Percentiles rank a stretch among this genome's conserved stretches.
Evolutionary conservation across 768 basidiomycete species (phyloP).

Genomic region (Pulveroboletus sp.): DNA sequence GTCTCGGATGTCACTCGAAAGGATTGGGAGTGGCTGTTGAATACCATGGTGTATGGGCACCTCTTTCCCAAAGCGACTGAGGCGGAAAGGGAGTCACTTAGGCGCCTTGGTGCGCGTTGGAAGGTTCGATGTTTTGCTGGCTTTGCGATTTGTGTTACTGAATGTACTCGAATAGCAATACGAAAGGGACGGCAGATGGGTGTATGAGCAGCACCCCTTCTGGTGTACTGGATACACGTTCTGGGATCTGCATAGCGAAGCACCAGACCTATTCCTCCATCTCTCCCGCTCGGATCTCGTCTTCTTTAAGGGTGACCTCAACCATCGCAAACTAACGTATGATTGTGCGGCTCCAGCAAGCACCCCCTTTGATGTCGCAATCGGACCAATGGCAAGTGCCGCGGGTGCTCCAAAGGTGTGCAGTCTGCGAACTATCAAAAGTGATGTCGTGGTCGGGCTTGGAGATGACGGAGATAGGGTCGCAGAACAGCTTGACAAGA

Average conservation of each 20-base stretch:
- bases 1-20: constrained; percentile 90
- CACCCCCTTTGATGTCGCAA: constrained; percentile 85
- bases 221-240: constrained; percentile 97
- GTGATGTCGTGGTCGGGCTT: constrained; percentile 89
- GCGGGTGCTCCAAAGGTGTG: constrained; percentile 84
- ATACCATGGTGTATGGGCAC: constrained; percentile 86
- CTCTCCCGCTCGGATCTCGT: constrained; percentile 88
- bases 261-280: constrained; percentile 88
- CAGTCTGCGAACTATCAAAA: constrained; percentile 89
- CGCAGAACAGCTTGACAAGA: constrained; percentile 76
- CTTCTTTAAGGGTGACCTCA: constrained; percentile 91
- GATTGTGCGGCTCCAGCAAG: constrained; percentile 82
- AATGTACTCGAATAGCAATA: constrained; percentile 56
- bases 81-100: constrained; percentile 73
- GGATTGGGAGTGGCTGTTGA: constrained; percentile 92
- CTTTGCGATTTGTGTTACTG: background rate
- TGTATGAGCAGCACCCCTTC: constrained; percentile 91
- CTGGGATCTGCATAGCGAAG: constrained; percentile 81
- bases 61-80: constrained; percentile 84
- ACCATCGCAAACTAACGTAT: constrained; percentile 87
- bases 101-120: constrained; percentile 80
- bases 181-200: constrained; percentile 88
- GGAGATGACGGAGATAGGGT: constrained; percentile 61
- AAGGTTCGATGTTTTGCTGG: constrained; percentile 52
- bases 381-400: constrained; percentile 86